phyloP scores from a whole-genome alignment of 2,329 filamentous ascomycete genomes.

The Cercospora sp. region DNA sequence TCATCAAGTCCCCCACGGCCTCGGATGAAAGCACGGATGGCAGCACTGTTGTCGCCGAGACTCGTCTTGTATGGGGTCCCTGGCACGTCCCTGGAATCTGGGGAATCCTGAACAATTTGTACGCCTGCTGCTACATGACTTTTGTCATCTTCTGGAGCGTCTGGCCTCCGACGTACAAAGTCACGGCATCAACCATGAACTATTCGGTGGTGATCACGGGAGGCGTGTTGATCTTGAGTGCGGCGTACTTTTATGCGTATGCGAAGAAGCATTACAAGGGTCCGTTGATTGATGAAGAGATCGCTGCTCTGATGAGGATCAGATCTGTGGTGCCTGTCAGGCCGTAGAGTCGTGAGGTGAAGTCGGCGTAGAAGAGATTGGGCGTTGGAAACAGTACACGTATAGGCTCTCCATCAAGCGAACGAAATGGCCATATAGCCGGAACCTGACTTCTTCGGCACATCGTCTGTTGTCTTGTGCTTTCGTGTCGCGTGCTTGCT shows the following conservation, averaged over 20 bases:
- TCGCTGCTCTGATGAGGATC: constrained; percentile 33
- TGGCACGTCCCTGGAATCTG: constrained; percentile 55
- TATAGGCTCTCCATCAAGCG: neutral
- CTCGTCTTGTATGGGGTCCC: constrained; percentile 54
- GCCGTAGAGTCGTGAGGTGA: neutral
- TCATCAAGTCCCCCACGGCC: neutral
- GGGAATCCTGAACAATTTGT: constrained; percentile 57
- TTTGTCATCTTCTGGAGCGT: constrained; percentile 60
- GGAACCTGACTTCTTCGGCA: no score
- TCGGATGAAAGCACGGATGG: constrained; percentile 7
- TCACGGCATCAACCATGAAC: constrained; percentile 46
- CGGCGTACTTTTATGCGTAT: constrained; percentile 41
- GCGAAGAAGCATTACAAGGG: constrained; percentile 42
- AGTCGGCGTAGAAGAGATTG: neutral
- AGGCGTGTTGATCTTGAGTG: constrained; percentile 42
- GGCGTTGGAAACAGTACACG: neutral
- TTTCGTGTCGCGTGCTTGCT: neutral
- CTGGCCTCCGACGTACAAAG: constrained; percentile 45
- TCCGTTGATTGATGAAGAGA: constrained; percentile 41
- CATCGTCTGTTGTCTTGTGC: no score
- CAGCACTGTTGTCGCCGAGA: constrained; percentile 11
- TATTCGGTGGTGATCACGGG: constrained; percentile 43
- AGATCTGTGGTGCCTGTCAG: neutral
- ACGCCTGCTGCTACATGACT: constrained; percentile 55
- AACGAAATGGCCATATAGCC: neutral